Evolutionary conservation across 148 eudicot genomes (phyloP).

Genomic region (Cornus controversa): DNA sequence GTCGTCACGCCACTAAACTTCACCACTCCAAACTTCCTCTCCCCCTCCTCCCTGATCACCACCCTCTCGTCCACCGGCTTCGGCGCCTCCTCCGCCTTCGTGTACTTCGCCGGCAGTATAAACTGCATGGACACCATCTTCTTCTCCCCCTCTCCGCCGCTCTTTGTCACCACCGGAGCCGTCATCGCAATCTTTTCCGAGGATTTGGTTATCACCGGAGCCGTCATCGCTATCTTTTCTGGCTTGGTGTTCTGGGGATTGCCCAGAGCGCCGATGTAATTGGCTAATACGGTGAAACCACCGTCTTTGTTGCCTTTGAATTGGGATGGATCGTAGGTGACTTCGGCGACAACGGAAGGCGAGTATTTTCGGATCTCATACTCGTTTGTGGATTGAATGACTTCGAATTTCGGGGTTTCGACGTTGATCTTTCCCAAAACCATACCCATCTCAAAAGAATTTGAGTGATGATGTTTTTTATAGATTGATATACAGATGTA

Average conservation of each 20-base stretch:
- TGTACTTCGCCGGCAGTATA: slow-evolving; percentile 60
- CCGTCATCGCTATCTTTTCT: slow-evolving; percentile 67
- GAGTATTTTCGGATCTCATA: slow-evolving; percentile 78
- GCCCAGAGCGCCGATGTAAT: slow-evolving; percentile 75
- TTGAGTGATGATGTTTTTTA: background rate
- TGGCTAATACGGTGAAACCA: slow-evolving; percentile 63
- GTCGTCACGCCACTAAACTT: slow-evolving; percentile 61
- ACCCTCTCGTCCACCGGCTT: slow-evolving; percentile 84
- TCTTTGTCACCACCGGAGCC: slow-evolving; percentile 46
- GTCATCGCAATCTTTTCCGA: slow-evolving; percentile 54
- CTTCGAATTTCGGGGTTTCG: slow-evolving; percentile 61
- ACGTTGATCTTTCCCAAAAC: slow-evolving; percentile 59
- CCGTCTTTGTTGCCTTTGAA: slow-evolving; percentile 67
- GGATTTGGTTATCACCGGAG: slow-evolving; percentile 52
- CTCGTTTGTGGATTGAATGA: slow-evolving; percentile 35
- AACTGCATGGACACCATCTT: slow-evolving; percentile 64
- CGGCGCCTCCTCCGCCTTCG: slow-evolving; percentile 65
- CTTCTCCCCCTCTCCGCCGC: slow-evolving; percentile 9
- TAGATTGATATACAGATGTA: background rate
- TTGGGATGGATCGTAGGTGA: slow-evolving; percentile 58
- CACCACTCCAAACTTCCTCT: slow-evolving; percentile 72
- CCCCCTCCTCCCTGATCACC: slow-evolving; percentile 63
- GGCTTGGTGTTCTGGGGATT: slow-evolving; percentile 57
- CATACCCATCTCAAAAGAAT: slow-evolving; percentile 39
- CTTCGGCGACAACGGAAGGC: slow-evolving; percentile 50